Evolutionary conservation across 352 stramenopile species (phyloP), one percentile per base, ranked within the genome.

Genomic region (Globisporangium paddicum): DNA sequence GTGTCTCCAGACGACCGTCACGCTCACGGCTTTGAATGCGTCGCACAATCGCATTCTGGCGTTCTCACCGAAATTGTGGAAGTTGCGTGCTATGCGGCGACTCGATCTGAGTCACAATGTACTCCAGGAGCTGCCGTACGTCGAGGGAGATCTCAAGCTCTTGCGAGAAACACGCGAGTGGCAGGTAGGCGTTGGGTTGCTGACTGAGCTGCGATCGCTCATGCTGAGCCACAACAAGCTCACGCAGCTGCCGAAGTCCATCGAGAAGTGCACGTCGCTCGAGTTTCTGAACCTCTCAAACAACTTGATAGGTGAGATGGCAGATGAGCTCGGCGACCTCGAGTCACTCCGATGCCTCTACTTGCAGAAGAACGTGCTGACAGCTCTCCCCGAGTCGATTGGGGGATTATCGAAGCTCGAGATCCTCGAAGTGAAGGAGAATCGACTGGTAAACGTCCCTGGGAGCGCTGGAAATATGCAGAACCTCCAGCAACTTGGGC

Each of bases 1-100:
- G 13, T 86, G 79, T 51, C 66, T 91, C 5, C 82, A 89, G 55
- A 89, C 79, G 5, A 91, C 76, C 2, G 62, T 49, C 21, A 77
- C 69, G 23, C 68, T 91, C 8, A 68, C 45, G 1, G 42, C 63
- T 23, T 67, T 89, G 32, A 60, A 79, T 41, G 82, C 73, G 10
- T 78, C 75, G 5, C 65, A 82, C 65, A 91, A 91, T 50, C 47
- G 63, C 11, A 87, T 91, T 32, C 51, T 71, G 11, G 41, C 72
- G 16, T 87, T 91, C 50, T 91, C 82, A 1, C 76, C 77, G 0
- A 74, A 73, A 26, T 55, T 91, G 3, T 91, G 82, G 82, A 91
- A 89, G 38, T 66, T 91, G 11, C 64, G 68, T 1, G 59, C 60
- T 10, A 67, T 91, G 45, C 58, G 59, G 0, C 26, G 77, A 19